Evolutionary conservation across 371 early-diverging fungal genomes (phyloP).

Genomic region (Ordospora pajunii): DNA sequence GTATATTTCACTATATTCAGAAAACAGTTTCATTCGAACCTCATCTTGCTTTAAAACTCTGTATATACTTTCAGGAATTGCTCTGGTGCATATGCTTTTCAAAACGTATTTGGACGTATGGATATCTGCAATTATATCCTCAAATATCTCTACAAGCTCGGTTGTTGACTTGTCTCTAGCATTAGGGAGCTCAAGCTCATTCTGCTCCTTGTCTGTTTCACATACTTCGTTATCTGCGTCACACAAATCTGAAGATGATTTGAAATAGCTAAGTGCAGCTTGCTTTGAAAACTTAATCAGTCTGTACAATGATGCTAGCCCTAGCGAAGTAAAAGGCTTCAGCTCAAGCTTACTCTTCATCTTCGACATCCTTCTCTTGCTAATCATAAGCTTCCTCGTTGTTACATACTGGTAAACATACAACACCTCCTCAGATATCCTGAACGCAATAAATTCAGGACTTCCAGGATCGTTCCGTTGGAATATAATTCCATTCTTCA

Average conservation of each 20-base stretch:
- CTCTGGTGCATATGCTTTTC: neutral
- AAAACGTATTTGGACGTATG: neutral
- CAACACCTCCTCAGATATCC: slow-evolving; percentile 16
- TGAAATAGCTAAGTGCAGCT: neutral
- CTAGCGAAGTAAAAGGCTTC: slow-evolving; percentile 35
- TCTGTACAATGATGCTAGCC: slow-evolving; percentile 43
- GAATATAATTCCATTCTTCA: slow-evolving; percentile 41
- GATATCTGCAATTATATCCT: neutral
- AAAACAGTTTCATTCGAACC: slow-evolving; percentile 6
- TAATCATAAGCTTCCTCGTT: slow-evolving; percentile 10
- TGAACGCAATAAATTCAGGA: slow-evolving; percentile 56
- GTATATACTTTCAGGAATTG: neutral
- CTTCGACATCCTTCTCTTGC: slow-evolving; percentile 39
- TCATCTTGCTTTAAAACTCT: neutral
- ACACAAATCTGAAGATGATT: neutral
- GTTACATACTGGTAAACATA: slow-evolving; percentile 40
- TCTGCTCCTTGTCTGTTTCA: neutral
- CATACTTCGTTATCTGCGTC: neutral
- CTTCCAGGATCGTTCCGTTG: slow-evolving; percentile 46
- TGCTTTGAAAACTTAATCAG: slow-evolving; percentile 33
- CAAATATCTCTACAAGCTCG: slow-evolving; percentile 11
- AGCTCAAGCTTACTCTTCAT: slow-evolving; percentile 40
- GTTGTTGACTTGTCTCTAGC: neutral
- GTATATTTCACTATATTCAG: neutral
- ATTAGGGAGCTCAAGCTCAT: neutral